Percentiles rank a stretch among this genome's conserved stretches.
phyloP scores from a whole-genome alignment of 805 yeast genomes.

The Priceomyces fermenticarens region DNA sequence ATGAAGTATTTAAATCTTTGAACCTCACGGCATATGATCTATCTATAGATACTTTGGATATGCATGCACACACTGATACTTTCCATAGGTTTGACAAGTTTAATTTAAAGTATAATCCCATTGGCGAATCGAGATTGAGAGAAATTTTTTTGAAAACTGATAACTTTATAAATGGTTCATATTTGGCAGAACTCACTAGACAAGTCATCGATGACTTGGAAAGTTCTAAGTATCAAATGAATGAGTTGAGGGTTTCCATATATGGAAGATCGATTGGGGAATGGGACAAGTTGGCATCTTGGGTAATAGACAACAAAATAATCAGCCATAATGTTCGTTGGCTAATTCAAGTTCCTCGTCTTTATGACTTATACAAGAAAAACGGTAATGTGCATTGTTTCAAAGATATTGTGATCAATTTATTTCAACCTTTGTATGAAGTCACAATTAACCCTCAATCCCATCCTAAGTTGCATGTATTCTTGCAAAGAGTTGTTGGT shows the following conservation, averaged over 20 bases:
- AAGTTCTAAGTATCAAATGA: constrained; percentile 94
- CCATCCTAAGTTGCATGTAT: constrained; percentile 88
- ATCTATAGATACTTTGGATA: constrained; percentile 93
- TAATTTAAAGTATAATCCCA: constrained; percentile 94
- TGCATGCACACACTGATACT: constrained; percentile 99
- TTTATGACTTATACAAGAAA: constrained; percentile 84
- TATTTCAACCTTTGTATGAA: constrained; percentile 87
- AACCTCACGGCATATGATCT: constrained; percentile 91
- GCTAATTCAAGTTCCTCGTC: constrained; percentile 92
- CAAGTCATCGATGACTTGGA: constrained; percentile 95
- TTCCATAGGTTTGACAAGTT: constrained; percentile 98
- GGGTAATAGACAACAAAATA: constrained; percentile 92
- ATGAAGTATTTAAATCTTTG: constrained; percentile 88
- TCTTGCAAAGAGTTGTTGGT: constrained; percentile 92
- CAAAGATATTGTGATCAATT: constrained; percentile 71
- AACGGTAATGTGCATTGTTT: constrained; percentile 67
- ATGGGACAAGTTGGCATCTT: constrained; percentile 92
- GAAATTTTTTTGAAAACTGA: constrained; percentile 96
- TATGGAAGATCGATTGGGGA: constrained; percentile 88
- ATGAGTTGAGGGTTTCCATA: constrained; percentile 90
- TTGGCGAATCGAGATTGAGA: constrained; percentile 95
- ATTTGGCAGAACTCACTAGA: constrained; percentile 88
- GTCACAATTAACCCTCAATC: constrained; percentile 80
- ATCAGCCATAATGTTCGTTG: constrained; percentile 94
- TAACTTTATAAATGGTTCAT: constrained; percentile 82